Percentiles rank a stretch among this genome's conserved stretches.
These are phyloP conservation scores for Mortierella sp. DNA, from an alignment of 371 early-diverging fungal genomes.

Conservation along the genomic window DNA sequence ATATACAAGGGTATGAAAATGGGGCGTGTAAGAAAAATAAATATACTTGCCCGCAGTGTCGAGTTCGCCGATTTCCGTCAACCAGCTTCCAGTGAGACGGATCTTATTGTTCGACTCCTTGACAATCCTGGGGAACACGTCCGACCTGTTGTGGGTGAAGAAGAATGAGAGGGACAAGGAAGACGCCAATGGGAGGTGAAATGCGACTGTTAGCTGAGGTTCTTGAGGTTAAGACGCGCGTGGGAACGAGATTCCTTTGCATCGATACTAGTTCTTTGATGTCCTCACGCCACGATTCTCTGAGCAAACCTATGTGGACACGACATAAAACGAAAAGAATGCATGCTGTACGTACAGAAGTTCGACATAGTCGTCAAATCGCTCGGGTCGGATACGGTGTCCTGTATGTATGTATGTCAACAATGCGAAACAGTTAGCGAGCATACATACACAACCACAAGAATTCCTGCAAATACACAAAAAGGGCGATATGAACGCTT, in stretches of 20 bases:
- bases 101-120: slow-evolving; percentile 79
- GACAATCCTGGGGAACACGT: slow-evolving; percentile 82
- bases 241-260: not conserved
- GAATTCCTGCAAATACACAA: not conserved
- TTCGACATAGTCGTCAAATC: slow-evolving; percentile 85
- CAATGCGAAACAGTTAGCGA: not conserved
- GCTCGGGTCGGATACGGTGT: slow-evolving; percentile 89
- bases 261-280: not conserved
- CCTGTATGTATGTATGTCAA: slow-evolving; percentile 58
- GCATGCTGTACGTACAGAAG: slow-evolving; percentile 64
- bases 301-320: not conserved
- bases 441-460: not conserved
- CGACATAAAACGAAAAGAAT: not conserved
- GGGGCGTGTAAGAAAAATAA: not conserved
- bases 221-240: not conserved
- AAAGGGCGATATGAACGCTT: slow-evolving; percentile 17
- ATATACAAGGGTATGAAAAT: not conserved
- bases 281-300: not conserved
- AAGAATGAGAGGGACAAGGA: not conserved
- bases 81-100: slow-evolving; percentile 92
- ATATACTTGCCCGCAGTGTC: slow-evolving; percentile 81
- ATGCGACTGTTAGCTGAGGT: not conserved
- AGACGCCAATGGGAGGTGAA: not conserved
- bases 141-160: slow-evolving; percentile 59
- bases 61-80: slow-evolving; percentile 85